phyloP scores from a whole-genome alignment of 768 basidiomycete genomes.

The Leccinum barrowsii region DNA sequence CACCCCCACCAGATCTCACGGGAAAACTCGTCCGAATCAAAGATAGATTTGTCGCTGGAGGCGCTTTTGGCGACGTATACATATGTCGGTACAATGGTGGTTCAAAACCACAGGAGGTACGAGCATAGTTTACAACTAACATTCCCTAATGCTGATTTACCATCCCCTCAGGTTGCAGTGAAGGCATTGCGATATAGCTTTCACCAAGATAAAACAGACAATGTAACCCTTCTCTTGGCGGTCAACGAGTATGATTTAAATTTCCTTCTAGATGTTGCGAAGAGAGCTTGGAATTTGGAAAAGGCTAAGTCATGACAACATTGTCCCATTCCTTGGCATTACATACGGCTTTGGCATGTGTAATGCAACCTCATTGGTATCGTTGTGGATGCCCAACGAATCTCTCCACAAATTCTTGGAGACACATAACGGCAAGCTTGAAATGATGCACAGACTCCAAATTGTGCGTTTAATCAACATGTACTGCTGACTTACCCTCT shows the following conservation, averaged over 20 bases:
- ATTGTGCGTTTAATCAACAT: background rate
- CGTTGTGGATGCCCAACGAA: background rate
- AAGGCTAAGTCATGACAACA: background rate
- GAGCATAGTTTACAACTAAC: background rate
- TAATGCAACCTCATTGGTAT: background rate
- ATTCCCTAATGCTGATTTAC: background rate
- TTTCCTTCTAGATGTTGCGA: background rate
- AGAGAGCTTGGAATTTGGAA: background rate
- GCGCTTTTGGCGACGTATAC: background rate
- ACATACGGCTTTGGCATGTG: background rate
- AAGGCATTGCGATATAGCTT: background rate
- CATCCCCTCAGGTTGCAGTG: background rate
- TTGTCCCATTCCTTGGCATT: background rate
- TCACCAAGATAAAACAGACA: background rate
- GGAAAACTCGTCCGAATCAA: background rate
- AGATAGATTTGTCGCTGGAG: background rate
- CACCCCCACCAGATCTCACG: background rate
- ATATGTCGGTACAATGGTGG: background rate
- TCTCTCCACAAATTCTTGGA: background rate
- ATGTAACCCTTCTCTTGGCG: background rate
- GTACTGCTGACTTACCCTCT: background rate
- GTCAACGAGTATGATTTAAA: background rate
- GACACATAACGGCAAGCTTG: background rate
- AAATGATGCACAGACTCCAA: background rate
- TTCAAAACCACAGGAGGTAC: background rate